Evolutionary conservation across 192 early-diverging fungal species (phyloP).

Genomic region (Coemansia interrupta): DNA sequence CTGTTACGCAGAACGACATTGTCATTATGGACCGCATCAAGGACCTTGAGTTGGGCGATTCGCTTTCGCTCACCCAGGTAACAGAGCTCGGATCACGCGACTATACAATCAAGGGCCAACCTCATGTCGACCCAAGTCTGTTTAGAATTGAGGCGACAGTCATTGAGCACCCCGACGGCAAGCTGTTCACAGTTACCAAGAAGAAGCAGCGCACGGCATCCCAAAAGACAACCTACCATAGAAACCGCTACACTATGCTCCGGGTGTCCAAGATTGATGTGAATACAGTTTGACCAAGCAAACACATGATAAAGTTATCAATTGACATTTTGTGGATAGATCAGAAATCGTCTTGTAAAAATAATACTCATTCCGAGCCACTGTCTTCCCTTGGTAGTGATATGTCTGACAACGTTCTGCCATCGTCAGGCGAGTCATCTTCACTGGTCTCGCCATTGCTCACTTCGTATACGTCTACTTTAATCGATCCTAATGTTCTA

Average conservation of each 20-base stretch:
- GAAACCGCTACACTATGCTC: conserved; percentile 70
- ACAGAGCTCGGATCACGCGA: conserved; percentile 81
- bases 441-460: too few species aligned
- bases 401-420: too few species aligned
- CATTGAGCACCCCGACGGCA: conserved; percentile 82
- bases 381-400: too few species aligned
- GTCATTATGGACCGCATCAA: conserved; percentile 79
- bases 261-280: conserved; percentile 69
- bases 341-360: too few species aligned
- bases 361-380: too few species aligned
- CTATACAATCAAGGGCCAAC: conserved; percentile 81
- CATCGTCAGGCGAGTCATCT: too few species aligned
- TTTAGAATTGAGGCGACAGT: conserved; percentile 80
- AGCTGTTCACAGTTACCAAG: conserved; percentile 68
- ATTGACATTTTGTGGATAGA: too few species aligned
- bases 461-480: too few species aligned
- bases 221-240: conserved; percentile 64
- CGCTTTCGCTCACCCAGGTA: conserved; percentile 79
- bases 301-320: background rate
- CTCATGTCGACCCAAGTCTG: conserved; percentile 71
- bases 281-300: conserved; percentile 32
- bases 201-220: conserved; percentile 78
- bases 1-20: conserved; percentile 84
- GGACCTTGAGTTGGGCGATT: conserved; percentile 82
- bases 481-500: too few species aligned